phyloP scores from a whole-genome alignment of 2,329 filamentous ascomycete species.

The Macrophomina phaseolina region DNA sequence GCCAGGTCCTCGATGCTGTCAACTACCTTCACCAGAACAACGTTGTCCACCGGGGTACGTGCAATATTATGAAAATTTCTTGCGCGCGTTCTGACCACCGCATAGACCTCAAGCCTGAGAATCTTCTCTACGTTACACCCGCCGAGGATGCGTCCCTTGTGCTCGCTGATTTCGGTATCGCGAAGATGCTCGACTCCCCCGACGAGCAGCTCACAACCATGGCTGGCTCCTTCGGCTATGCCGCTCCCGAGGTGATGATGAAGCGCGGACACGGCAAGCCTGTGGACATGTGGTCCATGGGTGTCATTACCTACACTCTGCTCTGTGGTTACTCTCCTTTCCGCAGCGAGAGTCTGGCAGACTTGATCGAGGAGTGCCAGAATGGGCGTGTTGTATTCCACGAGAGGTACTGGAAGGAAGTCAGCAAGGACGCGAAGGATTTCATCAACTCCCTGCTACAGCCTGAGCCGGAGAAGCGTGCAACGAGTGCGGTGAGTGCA shows the following conservation, averaged over 20 bases:
- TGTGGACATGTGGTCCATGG: slow-evolving; percentile 99
- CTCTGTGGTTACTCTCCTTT: slow-evolving; percentile 98
- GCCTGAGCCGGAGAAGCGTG: slow-evolving; percentile 76
- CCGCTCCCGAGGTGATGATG: slow-evolving; percentile 96
- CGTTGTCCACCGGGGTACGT: slow-evolving; percentile 88
- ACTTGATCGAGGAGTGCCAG: slow-evolving; percentile 93
- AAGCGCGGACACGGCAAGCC: slow-evolving; percentile 97
- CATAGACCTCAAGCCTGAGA: slow-evolving; percentile 94
- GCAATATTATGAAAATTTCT: not conserved
- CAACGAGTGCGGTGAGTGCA: slow-evolving; percentile 71
- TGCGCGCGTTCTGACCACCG: slow-evolving; percentile 32
- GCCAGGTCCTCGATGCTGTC: slow-evolving; percentile 89
- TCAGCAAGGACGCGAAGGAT: slow-evolving; percentile 91
- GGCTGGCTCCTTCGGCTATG: slow-evolving; percentile 98
- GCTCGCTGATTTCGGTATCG: slow-evolving; percentile 96
- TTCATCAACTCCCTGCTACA: slow-evolving; percentile 87
- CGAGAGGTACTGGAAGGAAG: slow-evolving; percentile 97
- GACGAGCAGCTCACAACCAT: slow-evolving; percentile 95
- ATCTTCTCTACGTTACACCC: slow-evolving; percentile 88
- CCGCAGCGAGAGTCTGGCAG: slow-evolving; percentile 89
- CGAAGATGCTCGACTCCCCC: slow-evolving; percentile 92
- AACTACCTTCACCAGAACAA: slow-evolving; percentile 94
- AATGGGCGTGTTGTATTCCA: slow-evolving; percentile 88
- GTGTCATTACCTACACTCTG: slow-evolving; percentile 97
- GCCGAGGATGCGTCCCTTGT: slow-evolving; percentile 82